phyloP scores from a whole-genome alignment of 2,329 filamentous ascomycete species.

The Leptographium procerum region DNA sequence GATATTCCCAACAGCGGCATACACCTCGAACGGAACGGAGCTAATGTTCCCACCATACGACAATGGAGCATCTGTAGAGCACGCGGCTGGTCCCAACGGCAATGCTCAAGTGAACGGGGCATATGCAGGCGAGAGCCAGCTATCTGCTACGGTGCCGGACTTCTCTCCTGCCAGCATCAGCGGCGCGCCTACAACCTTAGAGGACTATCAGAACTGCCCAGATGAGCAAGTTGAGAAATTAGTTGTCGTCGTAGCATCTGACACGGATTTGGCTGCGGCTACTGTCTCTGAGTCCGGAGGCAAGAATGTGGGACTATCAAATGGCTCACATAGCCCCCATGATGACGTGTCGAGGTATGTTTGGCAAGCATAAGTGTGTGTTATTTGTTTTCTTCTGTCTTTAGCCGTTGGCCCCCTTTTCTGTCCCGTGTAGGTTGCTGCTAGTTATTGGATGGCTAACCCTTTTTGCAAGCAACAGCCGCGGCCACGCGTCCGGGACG shows the following conservation, averaged over 20 bases:
- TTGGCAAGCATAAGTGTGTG: neutral
- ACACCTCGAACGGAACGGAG: slow-evolving; percentile 16
- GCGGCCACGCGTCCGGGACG: neutral
- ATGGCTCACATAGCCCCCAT: neutral
- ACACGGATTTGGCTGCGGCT: slow-evolving; percentile 5
- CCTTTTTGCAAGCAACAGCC: neutral
- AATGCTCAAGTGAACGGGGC: slow-evolving; percentile 27
- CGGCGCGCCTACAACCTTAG: slow-evolving; percentile 16
- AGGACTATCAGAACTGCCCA: slow-evolving; percentile 20
- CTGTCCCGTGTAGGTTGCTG: too few species aligned
- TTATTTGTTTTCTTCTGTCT: neutral
- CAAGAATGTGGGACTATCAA: slow-evolving; percentile 9
- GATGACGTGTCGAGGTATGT: slow-evolving; percentile 1
- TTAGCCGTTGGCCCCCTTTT: neutral
- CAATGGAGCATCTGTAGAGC: neutral
- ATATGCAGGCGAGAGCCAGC: slow-evolving; percentile 32
- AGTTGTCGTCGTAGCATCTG: slow-evolving; percentile 15
- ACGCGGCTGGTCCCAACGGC: slow-evolving; percentile 15
- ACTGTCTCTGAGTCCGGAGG: neutral
- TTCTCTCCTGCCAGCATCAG: slow-evolving; percentile 34
- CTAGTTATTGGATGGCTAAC: too few species aligned
- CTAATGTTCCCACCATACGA: slow-evolving; percentile 19
- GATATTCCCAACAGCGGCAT: slow-evolving; percentile 16
- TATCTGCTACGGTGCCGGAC: slow-evolving; percentile 53
- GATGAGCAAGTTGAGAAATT: slow-evolving; percentile 21